These are phyloP conservation scores for Fusarium beomiforme DNA, from an alignment of 2,329 filamentous ascomycete species.

Conservation along the genomic window DNA sequence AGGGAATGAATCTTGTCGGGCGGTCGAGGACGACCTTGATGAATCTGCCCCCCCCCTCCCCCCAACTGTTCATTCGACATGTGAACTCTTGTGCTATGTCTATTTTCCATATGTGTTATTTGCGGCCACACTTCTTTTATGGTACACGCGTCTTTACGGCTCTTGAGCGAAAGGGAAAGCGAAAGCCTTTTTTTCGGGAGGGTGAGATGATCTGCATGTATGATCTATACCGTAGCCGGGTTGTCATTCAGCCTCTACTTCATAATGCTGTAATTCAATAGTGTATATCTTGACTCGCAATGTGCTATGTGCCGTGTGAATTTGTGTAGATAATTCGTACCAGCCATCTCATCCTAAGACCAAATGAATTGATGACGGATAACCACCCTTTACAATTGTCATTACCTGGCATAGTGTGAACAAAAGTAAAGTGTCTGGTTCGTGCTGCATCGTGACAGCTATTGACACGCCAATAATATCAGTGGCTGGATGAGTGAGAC, in stretches of 20 bases:
- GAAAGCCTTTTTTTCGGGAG: conserved; percentile 5
- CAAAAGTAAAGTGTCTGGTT: neutral
- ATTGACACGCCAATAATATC: neutral
- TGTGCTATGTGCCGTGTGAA: neutral
- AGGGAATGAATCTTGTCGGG: conserved; percentile 17
- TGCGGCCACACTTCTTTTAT: conserved; percentile 16
- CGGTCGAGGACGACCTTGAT: conserved; percentile 28
- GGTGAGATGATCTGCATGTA: conserved; percentile 40
- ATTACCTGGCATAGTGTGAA: neutral
- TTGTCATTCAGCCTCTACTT: conserved; percentile 53
- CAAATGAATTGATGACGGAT: neutral
- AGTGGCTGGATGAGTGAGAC: conserved; percentile 8
- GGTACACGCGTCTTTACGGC: conserved; percentile 22
- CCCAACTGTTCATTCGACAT: conserved; percentile 13
- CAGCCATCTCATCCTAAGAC: no score
- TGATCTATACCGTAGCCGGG: conserved; percentile 37
- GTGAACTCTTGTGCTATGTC: conserved; percentile 14
- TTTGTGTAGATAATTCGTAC: neutral
- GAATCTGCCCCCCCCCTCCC: conserved; percentile 12
- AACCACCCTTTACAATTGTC: neutral
- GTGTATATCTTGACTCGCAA: conserved; percentile 46
- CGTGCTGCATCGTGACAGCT: neutral
- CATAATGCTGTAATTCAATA: conserved; percentile 59
- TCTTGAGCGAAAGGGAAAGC: conserved; percentile 19
- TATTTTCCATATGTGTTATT: conserved; percentile 33